Base-by-base conservation (phyloP, 2,329 filamentous ascomycete species). In the Huntiella bhutanensis region DNA sequence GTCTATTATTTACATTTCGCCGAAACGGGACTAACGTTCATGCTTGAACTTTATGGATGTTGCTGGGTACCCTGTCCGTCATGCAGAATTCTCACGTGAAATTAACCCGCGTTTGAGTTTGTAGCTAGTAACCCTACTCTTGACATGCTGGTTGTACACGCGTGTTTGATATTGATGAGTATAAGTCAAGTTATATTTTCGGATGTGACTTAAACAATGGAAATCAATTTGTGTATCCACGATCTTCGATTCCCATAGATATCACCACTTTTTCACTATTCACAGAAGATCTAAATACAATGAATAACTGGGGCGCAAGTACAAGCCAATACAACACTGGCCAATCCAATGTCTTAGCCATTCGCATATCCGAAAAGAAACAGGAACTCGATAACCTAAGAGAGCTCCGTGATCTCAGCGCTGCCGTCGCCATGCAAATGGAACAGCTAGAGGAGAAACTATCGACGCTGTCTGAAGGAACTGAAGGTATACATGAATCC, bases 281-380 rank as follows among this genome's bases (percentile, higher is more conserved):
- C 22, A 7, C 2, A 4, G 22, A 28, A 28, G 8, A 28, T 28
- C 22, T 10, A 28, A 10, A 28, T 6, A 28, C 5, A 28, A 28
- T 28, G 22, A 28, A 28, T 28, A 7, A 28, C 22, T 28, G 22
- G 22, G 6, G 6, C 8, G 22, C 22, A 48, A 73, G 77, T 54
- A 65, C 72, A 33, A 75, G 74, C 54, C 60, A 47, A 16, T 16
- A 63, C 40, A 64, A 67, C 2, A 61, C 67, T 44, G 71, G 75
- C 41, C 79, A 83, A 59, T 82, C 82, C 1, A 74, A 81, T 1
- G 73, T 75, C 19, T 67, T 91, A 12, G 64, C 82, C 45, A 75
- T 80, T 39, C 79, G 83, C 52, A 85, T 92, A 58, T 77, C 82
- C 52, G 83, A 91, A 64, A 92, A 92, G 67, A 85, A 82, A 60